Evolutionary conservation across 2,329 filamentous ascomycete species (phyloP), one percentile per base, ranked within the genome.

Genomic region (Fusarium longipes): DNA sequence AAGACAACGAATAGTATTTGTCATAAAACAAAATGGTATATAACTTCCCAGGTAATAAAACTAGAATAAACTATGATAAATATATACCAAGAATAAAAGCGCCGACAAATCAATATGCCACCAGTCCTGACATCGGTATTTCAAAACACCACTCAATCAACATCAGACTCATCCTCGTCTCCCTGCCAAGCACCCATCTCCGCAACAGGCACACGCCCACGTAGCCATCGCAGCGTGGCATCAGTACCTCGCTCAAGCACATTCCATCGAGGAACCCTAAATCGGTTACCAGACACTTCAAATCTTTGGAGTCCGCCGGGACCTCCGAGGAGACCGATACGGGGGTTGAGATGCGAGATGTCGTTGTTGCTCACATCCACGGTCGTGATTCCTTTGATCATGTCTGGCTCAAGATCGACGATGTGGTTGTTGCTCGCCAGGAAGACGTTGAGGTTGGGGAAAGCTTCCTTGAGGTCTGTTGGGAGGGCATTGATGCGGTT

Each of bases 211-310:
- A 97, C 90, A 55, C 91, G 86, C 27, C 93, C 91, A 62, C 92
- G 86, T 49, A 97, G 78, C 91, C 93, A 97, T 48, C 89, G 84
- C 68, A 97, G 80, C 1, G 93, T 90, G 4, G 92, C 91, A 71
- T 97, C 93, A 0, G 94, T 97, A 1, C 95, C 95, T 65, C 93
- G 91, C 62, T 95, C 91, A 45, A 98, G 80, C 8, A 97, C 86
- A 65, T 91, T 91, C 81, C 91, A 94, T 57, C 92, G 88, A 1
- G 95, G 95, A 30, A 97, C 93, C 30, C 93, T 86, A 79, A 98
- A 98, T 30, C 89, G 85, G 76, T 98, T 98, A 0, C 93, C 93
- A 27, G 87, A 87, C 6, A 97, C 91, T 45, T 97, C 91, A 11
- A 97, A 81, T 53, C 86, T 78, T 83, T 91, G 81, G 80, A 87